phyloP scores from a whole-genome alignment of 2,329 filamentous ascomycete genomes.

The Magnaporthiopsis rhizophila region DNA sequence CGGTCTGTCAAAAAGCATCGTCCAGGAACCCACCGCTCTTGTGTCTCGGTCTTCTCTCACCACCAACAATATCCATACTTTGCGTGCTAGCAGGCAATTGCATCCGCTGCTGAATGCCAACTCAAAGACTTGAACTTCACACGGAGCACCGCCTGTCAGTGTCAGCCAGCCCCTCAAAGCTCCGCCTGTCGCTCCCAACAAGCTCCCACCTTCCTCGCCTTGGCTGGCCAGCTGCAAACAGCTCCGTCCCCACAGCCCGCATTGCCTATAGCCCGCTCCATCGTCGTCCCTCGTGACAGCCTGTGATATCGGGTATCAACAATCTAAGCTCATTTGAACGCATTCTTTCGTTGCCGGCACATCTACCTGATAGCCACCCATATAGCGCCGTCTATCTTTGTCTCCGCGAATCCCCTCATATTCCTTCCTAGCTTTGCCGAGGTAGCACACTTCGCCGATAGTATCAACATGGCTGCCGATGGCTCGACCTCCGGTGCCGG shows the following conservation, averaged over 20 bases:
- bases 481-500: slow-evolving; percentile 6
- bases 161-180: neutral
- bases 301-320: neutral
- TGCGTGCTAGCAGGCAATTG: neutral
- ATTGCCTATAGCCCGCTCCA: neutral
- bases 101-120: neutral
- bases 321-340: neutral
- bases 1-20: no score
- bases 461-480: neutral
- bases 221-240: neutral
- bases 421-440: neutral
- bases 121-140: neutral
- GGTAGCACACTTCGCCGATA: neutral
- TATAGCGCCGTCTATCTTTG: neutral
- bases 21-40: neutral
- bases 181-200: neutral
- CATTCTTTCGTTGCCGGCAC: neutral
- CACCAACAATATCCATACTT: neutral
- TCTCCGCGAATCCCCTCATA: neutral
- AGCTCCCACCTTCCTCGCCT: neutral
- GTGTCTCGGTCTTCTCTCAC: neutral
- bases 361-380: neutral
- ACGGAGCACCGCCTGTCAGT: neutral
- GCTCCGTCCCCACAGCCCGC: neutral
- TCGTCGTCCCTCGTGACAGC: neutral